Evolutionary conservation across 108 stramenopile species (phyloP), one percentile per base, ranked within the genome.

Genomic region (Pelagomonas calceolata): DNA sequence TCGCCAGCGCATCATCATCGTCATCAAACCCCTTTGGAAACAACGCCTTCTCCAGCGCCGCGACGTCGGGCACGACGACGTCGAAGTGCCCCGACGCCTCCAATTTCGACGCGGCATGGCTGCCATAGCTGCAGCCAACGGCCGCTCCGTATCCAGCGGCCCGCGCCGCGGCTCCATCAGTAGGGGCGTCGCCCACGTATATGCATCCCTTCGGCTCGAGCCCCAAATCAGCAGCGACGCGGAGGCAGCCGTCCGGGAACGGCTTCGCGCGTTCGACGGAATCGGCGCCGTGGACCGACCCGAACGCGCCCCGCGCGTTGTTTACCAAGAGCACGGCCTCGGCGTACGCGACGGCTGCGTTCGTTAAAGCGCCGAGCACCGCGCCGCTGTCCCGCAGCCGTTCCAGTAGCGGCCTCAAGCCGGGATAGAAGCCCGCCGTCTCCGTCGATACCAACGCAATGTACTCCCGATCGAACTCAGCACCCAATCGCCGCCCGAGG

Each of bases 101-200:
- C 21, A 16, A 26, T 3, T 16, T 60, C 21, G 14, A 1, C 21
- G 3, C 51, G 7, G 51, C 14, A 3, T 60, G 14, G 51, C 0
- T 1, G 51, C 26, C 51, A 26, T 26, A 60, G 51, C 21, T 26
- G 51, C 14, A 16, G 51, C 51, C 51, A 1, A 60, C 51, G 51
- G 51, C 3, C 21, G 29, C 21, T 17, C 51, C 51, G 51, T n/a
- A 37, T 17, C 30, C 32, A 3, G 71, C 71, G 21, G 14, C 63
- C 26, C 34, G 34, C 51, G 63, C 71, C 4, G 71, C 71, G n/a
- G 43, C 12, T 26, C 63, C 71, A 21, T 71, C 71, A 9, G 36
- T 16, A 29, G 71, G 71, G 4, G 36, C 16, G 39, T 71, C 71
- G 35, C 71, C 71, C 18, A 71, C 63, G 64, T 71, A 71, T 4